Conservation (phyloP, 371 early-diverging fungal species). For the Smittium mucronatum region DNA sequence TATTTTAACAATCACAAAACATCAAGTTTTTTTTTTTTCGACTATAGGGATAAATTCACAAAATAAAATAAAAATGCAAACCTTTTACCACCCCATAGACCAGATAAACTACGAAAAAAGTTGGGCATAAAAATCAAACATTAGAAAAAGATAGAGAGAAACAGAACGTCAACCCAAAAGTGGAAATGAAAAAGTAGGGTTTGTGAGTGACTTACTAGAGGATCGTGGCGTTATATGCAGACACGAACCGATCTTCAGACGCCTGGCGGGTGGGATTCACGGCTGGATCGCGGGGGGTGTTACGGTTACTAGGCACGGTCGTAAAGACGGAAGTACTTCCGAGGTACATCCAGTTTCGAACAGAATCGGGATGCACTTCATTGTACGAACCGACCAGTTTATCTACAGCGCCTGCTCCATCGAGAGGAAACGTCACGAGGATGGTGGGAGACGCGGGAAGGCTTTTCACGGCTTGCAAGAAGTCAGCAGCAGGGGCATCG, state of each 20-base stretch:
- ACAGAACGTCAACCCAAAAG: no score
- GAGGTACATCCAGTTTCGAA: constrained; percentile 32
- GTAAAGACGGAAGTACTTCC: constrained; percentile 38
- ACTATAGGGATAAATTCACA: no score
- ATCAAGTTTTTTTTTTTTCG: no score
- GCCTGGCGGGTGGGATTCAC: constrained; percentile 21
- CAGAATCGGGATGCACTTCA: constrained; percentile 8
- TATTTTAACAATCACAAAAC: constrained; percentile 1
- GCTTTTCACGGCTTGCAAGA: background rate
- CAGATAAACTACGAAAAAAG: constrained; percentile 25
- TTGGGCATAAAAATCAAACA: background rate
- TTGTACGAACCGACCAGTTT: constrained; percentile 26
- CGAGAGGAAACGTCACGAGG: constrained; percentile 41
- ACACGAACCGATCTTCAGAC: constrained; percentile 21
- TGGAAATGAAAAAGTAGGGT: background rate
- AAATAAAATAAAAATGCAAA: no score
- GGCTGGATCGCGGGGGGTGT: constrained; percentile 15
- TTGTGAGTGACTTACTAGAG: constrained; percentile 24
- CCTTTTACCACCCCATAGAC: constrained; percentile 36
- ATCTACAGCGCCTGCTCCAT: constrained; percentile 18
- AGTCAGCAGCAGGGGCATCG: background rate
- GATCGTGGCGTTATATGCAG: constrained; percentile 22
- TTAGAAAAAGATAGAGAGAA: no score
- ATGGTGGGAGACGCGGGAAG: constrained; percentile 31
- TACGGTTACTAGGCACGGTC: constrained; percentile 21